phyloP scores from a whole-genome alignment of 2,329 filamentous ascomycete species.

The Teratosphaeria epicoccoides region DNA sequence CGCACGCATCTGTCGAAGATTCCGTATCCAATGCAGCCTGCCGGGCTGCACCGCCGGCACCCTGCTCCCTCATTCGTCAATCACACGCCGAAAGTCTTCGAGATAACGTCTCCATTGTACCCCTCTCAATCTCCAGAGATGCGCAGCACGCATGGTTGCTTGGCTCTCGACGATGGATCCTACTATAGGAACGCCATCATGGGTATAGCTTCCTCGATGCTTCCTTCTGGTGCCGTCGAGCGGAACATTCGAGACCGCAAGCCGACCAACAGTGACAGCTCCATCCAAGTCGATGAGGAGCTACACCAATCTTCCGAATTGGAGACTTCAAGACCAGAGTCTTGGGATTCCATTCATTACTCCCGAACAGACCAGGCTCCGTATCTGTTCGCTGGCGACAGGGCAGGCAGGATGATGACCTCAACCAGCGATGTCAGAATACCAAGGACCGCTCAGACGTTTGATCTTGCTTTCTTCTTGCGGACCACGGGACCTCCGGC shows the following conservation, averaged over 20 bases:
- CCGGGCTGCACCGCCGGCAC: constrained; percentile 20
- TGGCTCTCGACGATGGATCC: constrained; percentile 11
- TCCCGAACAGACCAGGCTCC: constrained; percentile 19
- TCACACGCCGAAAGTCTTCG: constrained; percentile 24
- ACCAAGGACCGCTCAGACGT: background rate
- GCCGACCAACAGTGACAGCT: constrained; percentile 18
- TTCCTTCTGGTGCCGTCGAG: constrained; percentile 4
- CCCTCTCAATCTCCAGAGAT: constrained; percentile 22
- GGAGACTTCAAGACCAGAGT: constrained; percentile 10
- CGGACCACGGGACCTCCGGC: constrained; percentile 27
- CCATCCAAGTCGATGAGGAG: constrained; percentile 18
- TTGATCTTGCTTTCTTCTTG: constrained; percentile 29
- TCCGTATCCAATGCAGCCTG: constrained; percentile 26
- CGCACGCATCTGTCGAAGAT: constrained; percentile 11
- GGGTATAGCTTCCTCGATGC: constrained; percentile 18
- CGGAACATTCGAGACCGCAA: constrained; percentile 13
- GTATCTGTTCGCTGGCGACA: constrained; percentile 9
- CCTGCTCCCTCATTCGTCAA: constrained; percentile 22
- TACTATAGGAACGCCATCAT: constrained; percentile 17
- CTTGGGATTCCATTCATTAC: constrained; percentile 20
- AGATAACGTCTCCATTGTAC: constrained; percentile 16
- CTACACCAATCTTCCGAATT: constrained; percentile 1
- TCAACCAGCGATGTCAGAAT: constrained; percentile 15
- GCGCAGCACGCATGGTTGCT: constrained; percentile 12
- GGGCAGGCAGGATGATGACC: constrained; percentile 23